Evolutionary conservation across 2,329 filamentous ascomycete species (phyloP), one percentile per base, ranked within the genome.

Genomic region (Elsinoe necatrix): DNA sequence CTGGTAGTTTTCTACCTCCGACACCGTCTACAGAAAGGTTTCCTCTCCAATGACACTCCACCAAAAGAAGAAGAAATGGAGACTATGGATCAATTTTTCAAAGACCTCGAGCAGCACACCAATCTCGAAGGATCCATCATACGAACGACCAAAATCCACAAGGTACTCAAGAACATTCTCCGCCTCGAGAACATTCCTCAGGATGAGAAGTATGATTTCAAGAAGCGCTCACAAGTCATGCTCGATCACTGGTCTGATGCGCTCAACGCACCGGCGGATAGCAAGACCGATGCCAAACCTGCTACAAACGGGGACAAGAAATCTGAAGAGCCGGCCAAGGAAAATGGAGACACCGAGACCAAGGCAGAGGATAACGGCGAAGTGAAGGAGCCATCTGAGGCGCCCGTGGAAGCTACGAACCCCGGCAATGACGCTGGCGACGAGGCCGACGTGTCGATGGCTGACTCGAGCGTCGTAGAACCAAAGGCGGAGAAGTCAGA

Each of bases 121-220:
- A 87, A 95, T 62, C 81, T 97, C 3, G 92, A 97, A 69, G 89
- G 87, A 27, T 83, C 84, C 62, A 93, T 96, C 64, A 95, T 97
- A 66, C 84, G 88, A 61, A 78, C 76, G 12, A 98, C 93, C 60
- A 98, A 97, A 79, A 96, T 98, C 72, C 92, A 97, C 82, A 98
- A 98, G 76, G 92, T 98, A 9, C 80, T 98, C 57, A 95, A 95
- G 75, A 90, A 86, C 3, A 93, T 98, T 63, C 77, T 96, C 65
- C 96, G 95, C 76, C 78, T 98, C 7, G 80, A 85, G 42, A 79
- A 79, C 2, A 95, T 98, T 63, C 91, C 91, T 4, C 85, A 85
- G 60, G 93, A 98, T 62, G 87, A 91, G 34, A 87, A 95, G 63
- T 95, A 86, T 71, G 76, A 87, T 56, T 96, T 98, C 81, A 95